These are phyloP conservation scores for Bifiguratus adelaidae DNA, from an alignment of 192 early-diverging fungal genomes.

Conservation along the genomic window DNA sequence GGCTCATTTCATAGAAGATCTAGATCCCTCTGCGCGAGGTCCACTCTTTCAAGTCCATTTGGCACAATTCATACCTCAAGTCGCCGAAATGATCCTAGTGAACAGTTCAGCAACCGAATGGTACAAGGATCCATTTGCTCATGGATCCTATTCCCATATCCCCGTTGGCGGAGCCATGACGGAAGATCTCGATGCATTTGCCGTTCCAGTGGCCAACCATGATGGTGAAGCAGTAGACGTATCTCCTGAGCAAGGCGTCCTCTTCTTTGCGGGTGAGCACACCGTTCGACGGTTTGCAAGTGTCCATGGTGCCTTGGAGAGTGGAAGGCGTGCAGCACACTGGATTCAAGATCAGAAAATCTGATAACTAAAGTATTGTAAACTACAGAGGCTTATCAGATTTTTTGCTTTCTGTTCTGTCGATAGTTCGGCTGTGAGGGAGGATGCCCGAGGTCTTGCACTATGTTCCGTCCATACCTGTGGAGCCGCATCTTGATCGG, in stretches of 20 bases:
- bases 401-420: too few relatives aligned
- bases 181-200: slow-evolving; percentile 17
- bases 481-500: too few relatives aligned
- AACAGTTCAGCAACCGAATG: slow-evolving; percentile 22
- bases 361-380: too few relatives aligned
- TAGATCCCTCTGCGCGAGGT: not conserved
- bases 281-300: slow-evolving; percentile 25
- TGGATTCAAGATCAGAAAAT: too few relatives aligned
- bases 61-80: not conserved
- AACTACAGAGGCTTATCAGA: too few relatives aligned
- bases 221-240: slow-evolving; percentile 1
- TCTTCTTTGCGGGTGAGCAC: slow-evolving; percentile 35
- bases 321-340: slow-evolving; percentile 19
- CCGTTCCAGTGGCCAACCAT: slow-evolving; percentile 12
- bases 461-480: too few relatives aligned
- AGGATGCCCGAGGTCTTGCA: too few relatives aligned
- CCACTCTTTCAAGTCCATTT: slow-evolving; percentile 3
- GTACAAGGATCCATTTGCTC: slow-evolving; percentile 28
- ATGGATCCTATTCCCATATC: slow-evolving; percentile 30
- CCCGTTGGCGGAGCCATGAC: slow-evolving; percentile 11
- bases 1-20: slow-evolving; percentile 8
- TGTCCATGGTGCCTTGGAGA: slow-evolving; percentile 33
- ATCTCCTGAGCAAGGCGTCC: slow-evolving; percentile 8
- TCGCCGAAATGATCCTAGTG: slow-evolving; percentile 14
- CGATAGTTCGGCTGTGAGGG: too few relatives aligned